These are phyloP conservation scores for Suhomyces sp. DNA, from an alignment of 805 yeast species.

Conservation along the genomic window DNA sequence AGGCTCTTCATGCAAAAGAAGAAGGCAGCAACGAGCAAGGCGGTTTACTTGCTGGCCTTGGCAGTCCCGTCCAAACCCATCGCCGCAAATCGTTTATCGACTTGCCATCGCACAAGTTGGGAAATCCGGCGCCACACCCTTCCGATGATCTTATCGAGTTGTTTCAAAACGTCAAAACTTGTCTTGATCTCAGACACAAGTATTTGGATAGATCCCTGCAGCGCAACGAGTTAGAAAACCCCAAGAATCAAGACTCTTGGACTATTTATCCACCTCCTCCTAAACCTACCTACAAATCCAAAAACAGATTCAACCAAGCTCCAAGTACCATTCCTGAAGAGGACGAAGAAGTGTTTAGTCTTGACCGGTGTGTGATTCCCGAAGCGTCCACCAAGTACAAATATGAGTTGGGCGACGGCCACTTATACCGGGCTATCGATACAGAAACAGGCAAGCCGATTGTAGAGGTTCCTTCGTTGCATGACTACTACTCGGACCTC, in stretches of 20 bases:
- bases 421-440: slow-evolving; percentile 63
- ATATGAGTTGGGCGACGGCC: slow-evolving; percentile 54
- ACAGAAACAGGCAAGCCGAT: slow-evolving; percentile 32
- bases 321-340: slow-evolving; percentile 29
- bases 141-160: slow-evolving; percentile 66
- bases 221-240: slow-evolving; percentile 65
- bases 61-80: slow-evolving; percentile 6
- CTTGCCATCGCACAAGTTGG: slow-evolving; percentile 23
- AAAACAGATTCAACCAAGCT: slow-evolving; percentile 46
- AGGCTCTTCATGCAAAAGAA: slow-evolving; percentile 34
- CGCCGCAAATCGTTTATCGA: slow-evolving; percentile 38
- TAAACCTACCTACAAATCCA: slow-evolving; percentile 74
- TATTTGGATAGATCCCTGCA: slow-evolving; percentile 74
- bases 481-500: slow-evolving; percentile 82
- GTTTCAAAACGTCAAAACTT: slow-evolving; percentile 57
- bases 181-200: slow-evolving; percentile 72
- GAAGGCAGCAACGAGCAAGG: slow-evolving; percentile 3
- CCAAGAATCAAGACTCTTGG: slow-evolving; percentile 77
- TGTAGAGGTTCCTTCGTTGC: slow-evolving; percentile 72
- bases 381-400: slow-evolving; percentile 38
- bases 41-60: slow-evolving; percentile 3
- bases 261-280: slow-evolving; percentile 90
- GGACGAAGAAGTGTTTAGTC: slow-evolving; percentile 55
- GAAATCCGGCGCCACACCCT: slow-evolving; percentile 36
- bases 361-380: slow-evolving; percentile 56